Evolutionary conservation across 306 rosid species (phyloP).

Genomic region (Luffa acutangula): DNA sequence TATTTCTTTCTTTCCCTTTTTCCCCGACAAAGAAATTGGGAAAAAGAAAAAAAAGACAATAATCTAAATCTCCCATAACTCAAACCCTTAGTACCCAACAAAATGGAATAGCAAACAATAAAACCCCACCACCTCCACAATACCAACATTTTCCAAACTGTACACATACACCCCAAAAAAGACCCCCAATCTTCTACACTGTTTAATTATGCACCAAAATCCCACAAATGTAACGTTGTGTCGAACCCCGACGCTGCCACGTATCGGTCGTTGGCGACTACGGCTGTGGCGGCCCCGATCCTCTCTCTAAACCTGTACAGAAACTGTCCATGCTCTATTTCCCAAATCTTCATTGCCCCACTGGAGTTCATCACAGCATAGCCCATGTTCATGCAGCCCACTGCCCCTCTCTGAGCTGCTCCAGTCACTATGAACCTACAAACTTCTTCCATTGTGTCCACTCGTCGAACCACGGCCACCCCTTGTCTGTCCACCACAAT

Average conservation of each 20-base stretch:
- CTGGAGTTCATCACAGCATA: conserved; percentile 37
- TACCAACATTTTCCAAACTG: neutral
- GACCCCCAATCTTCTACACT: neutral
- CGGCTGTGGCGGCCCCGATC: conserved; percentile 19
- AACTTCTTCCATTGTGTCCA: conserved; percentile 26
- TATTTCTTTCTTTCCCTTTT: neutral
- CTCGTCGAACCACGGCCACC: conserved; percentile 35
- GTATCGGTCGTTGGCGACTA: conserved; percentile 53
- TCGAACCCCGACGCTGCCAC: conserved; percentile 34
- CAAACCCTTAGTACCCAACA: neutral
- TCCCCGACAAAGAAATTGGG: neutral
- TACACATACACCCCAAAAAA: neutral
- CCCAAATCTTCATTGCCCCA: conserved; percentile 47
- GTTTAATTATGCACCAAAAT: conserved; percentile 40
- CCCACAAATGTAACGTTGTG: conserved; percentile 44
- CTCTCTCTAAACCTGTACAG: conserved; percentile 14
- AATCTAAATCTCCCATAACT: neutral
- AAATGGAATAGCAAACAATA: neutral
- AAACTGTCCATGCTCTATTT: conserved; percentile 12
- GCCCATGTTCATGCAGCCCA: conserved; percentile 55
- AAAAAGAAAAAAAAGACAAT: neutral
- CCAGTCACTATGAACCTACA: conserved; percentile 29
- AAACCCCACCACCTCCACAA: neutral
- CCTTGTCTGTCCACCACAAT: conserved; percentile 36
- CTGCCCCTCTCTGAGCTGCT: conserved; percentile 17